These are phyloP conservation scores for Geranium rotundifolium DNA, from an alignment of 345 rosid species.

Conservation along the genomic window DNA sequence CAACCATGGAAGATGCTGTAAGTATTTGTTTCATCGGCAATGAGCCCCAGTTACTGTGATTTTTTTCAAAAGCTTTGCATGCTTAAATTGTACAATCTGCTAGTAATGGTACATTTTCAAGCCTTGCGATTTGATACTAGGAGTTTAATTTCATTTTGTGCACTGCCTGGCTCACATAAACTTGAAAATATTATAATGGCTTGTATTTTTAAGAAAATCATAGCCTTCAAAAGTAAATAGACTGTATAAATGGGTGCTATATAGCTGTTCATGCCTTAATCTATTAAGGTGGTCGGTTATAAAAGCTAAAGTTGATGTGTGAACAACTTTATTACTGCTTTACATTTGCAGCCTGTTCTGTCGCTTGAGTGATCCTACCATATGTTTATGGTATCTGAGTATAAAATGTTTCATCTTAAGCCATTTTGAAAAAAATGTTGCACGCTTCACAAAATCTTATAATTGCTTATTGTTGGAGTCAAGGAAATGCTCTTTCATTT, in stretches of 20 bases:
- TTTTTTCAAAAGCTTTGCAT: too few relatives aligned
- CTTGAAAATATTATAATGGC: neutral
- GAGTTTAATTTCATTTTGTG: too few relatives aligned
- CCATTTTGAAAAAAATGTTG: too few relatives aligned
- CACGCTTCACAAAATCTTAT: too few relatives aligned
- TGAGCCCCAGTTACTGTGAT: neutral
- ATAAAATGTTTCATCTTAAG: too few relatives aligned
- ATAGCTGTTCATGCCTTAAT: too few relatives aligned
- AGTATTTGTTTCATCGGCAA: conserved; percentile 13
- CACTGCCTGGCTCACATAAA: too few relatives aligned
- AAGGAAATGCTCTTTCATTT: too few relatives aligned
- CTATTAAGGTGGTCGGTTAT: neutral
- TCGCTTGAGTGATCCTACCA: neutral
- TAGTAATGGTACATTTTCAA: neutral
- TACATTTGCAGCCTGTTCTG: neutral
- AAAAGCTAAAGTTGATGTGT: neutral
- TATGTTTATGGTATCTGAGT: neutral
- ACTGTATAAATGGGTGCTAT: neutral
- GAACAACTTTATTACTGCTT: neutral
- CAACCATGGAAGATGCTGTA: conserved; percentile 87
- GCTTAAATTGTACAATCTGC: neutral
- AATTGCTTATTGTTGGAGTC: too few relatives aligned
- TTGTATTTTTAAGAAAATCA: neutral
- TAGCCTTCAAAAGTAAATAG: neutral
- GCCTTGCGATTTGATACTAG: neutral